phyloP scores from a whole-genome alignment of 768 basidiomycete species.

The Auricularia cornea region DNA sequence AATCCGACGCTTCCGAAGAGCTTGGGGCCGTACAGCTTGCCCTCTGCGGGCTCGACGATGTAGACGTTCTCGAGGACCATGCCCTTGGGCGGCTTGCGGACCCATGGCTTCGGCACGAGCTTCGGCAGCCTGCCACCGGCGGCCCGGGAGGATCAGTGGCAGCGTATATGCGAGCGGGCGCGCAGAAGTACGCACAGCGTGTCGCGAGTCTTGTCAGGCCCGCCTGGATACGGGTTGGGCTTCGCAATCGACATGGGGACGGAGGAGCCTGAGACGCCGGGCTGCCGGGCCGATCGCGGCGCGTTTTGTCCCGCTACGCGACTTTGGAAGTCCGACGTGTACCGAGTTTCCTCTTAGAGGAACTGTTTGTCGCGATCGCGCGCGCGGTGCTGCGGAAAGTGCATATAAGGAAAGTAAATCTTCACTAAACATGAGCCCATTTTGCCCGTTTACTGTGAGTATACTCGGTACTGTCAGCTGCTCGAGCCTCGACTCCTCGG shows the following conservation, averaged over 20 bases:
- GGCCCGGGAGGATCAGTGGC: not conserved
- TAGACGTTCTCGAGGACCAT: slow-evolving; percentile 26
- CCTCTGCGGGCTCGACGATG: slow-evolving; percentile 25
- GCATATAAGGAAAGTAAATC: too few relatives aligned
- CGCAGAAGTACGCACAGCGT: not conserved
- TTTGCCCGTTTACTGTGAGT: too few relatives aligned
- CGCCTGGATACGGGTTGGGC: not conserved
- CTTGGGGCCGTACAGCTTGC: slow-evolving; percentile 16
- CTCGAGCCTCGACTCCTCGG: too few relatives aligned
- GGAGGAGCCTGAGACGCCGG: not conserved
- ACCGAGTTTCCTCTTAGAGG: too few relatives aligned
- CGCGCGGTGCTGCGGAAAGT: too few relatives aligned
- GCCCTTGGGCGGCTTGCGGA: slow-evolving; percentile 14
- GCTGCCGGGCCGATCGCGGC: not conserved
- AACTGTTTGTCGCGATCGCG: too few relatives aligned
- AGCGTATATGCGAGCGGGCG: too few relatives aligned
- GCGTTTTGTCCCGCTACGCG: too few relatives aligned
- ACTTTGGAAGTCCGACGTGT: too few relatives aligned
- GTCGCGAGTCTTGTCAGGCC: not conserved
- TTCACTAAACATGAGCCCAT: too few relatives aligned
- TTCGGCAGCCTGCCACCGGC: not conserved
- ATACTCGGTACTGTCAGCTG: too few relatives aligned
- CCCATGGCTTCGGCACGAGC: slow-evolving; percentile 31
- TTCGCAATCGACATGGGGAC: not conserved
- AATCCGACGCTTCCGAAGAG: not conserved